A percentile compares a stretch with the other conserved stretches of the same genome.
These are phyloP conservation scores for Cryptomeria japonica DNA, from an alignment of 75 land plant species.

Conservation along the genomic window DNA sequence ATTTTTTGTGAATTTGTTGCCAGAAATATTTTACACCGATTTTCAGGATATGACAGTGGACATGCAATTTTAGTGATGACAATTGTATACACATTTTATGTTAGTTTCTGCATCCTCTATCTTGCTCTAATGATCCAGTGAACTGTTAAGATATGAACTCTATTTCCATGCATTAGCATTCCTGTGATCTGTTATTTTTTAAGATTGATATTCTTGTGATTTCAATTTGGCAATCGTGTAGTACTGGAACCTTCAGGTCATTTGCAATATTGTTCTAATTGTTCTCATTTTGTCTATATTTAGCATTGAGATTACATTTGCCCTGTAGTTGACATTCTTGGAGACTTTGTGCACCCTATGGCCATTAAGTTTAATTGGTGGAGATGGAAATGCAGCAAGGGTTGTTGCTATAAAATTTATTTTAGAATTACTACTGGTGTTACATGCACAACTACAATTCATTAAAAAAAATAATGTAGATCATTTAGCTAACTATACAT, in stretches of 20 bases:
- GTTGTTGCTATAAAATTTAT: too few relatives aligned
- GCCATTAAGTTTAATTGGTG: too few relatives aligned
- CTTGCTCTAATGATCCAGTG: not conserved
- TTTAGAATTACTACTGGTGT: too few relatives aligned
- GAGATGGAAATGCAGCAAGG: too few relatives aligned
- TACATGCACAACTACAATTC: too few relatives aligned
- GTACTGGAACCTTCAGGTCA: not conserved
- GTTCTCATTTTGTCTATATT: not conserved
- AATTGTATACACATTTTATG: slow-evolving; percentile 63
- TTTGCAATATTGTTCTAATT: not conserved
- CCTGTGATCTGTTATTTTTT: not conserved
- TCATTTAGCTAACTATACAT: too few relatives aligned
- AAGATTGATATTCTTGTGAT: not conserved
- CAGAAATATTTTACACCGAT: slow-evolving; percentile 51
- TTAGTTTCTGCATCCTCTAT: slow-evolving; percentile 33
- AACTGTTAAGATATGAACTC: not conserved
- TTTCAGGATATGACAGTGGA: slow-evolving; percentile 60
- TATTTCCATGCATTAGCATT: not conserved
- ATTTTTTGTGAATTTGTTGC: slow-evolving; percentile 81
- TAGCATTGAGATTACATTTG: not conserved
- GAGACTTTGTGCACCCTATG: too few relatives aligned
- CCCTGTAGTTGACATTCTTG: not conserved
- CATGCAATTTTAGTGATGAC: slow-evolving; percentile 68
- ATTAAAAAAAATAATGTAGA: too few relatives aligned
- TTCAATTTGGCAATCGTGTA: not conserved